phyloP scores from a whole-genome alignment of 345 rosid genomes.

The Diplotaxis tenuifolia region DNA sequence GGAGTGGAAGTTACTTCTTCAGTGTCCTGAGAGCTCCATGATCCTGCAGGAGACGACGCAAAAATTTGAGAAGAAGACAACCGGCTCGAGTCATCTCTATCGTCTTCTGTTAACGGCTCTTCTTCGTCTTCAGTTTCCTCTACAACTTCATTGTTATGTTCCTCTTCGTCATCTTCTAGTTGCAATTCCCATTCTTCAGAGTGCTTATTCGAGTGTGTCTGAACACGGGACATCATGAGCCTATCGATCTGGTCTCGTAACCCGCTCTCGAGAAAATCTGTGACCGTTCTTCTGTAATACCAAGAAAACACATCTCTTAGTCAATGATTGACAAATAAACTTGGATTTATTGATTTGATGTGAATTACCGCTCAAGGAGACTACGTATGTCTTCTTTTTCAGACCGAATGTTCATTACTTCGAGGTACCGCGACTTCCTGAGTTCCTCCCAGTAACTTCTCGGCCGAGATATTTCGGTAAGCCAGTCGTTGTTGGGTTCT shows the following conservation, averaged over 20 bases:
- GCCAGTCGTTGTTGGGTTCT: neutral
- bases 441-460: neutral
- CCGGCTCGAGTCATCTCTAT: conserved; percentile 33
- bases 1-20: conserved; percentile 37
- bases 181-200: conserved; percentile 15
- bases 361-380: neutral
- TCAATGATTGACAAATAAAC: neutral
- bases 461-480: neutral
- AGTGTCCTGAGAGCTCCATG: conserved; percentile 58
- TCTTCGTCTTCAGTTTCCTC: conserved; percentile 11
- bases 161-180: conserved; percentile 21
- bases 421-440: neutral
- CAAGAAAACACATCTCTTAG: neutral
- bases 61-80: conserved; percentile 40
- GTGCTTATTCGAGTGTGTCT: conserved; percentile 41
- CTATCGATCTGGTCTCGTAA: neutral
- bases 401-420: neutral
- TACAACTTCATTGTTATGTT: conserved; percentile 14
- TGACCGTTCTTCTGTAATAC: neutral
- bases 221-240: neutral
- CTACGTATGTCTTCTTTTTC: neutral
- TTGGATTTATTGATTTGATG: neutral
- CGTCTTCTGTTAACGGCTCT: conserved; percentile 9
- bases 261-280: neutral
- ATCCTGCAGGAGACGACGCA: conserved; percentile 35